Conservation (phyloP, 805 yeast species). For the Kazachstania viticola region DNA sequence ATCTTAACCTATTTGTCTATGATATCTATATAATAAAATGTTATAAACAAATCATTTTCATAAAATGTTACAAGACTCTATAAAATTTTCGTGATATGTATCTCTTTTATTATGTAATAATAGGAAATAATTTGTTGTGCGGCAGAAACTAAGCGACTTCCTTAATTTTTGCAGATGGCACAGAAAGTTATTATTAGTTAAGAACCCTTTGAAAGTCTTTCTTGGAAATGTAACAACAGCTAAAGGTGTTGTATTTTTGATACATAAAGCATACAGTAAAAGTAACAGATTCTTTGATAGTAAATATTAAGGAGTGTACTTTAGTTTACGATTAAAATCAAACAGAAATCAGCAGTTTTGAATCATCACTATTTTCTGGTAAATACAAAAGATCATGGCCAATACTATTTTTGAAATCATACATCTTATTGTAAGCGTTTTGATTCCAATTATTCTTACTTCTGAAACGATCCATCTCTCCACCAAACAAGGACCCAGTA, state of each 20-base stretch:
- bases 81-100: background rate
- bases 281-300: background rate
- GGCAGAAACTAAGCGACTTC: background rate
- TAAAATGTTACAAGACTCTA: no score
- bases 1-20: background rate
- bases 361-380: background rate
- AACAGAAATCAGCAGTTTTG: background rate
- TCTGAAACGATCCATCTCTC: constrained; percentile 12
- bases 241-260: no score
- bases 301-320: background rate
- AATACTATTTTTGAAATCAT: background rate
- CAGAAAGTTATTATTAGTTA: no score
- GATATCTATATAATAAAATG: background rate
- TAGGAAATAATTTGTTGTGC: background rate
- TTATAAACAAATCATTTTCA: no score
- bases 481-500: constrained; percentile 3
- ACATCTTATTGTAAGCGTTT: constrained; percentile 8
- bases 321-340: background rate
- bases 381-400: background rate
- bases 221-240: no score
- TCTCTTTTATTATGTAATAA: no score
- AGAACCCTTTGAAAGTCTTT: no score
- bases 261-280: background rate
- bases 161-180: no score
- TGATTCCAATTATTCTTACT: constrained; percentile 17